Percentiles rank a stretch among this genome's conserved stretches.
These are phyloP conservation scores for Saturnispora silvae DNA, from an alignment of 805 yeast genomes.

Conservation along the genomic window DNA sequence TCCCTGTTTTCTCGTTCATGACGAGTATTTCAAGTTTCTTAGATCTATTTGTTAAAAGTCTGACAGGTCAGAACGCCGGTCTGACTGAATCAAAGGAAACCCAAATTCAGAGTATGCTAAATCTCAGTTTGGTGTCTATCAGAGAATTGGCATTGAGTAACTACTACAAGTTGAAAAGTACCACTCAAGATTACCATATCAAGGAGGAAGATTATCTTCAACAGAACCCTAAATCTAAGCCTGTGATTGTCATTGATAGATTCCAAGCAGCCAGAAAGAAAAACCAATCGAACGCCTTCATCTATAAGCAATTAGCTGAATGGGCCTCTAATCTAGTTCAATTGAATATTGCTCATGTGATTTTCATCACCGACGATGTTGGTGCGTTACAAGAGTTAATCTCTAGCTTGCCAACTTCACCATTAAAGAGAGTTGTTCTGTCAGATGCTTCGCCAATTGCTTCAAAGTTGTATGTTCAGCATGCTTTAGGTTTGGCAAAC, in stretches of 20 bases:
- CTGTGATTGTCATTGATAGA: conserved; percentile 75
- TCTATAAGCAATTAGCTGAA: conserved; percentile 67
- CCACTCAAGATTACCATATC: conserved; percentile 17
- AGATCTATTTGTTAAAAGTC: conserved; percentile 79
- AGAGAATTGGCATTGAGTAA: conserved; percentile 48
- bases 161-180: conserved; percentile 25
- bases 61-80: conserved; percentile 92
- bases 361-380: conserved; percentile 77
- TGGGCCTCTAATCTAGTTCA: conserved; percentile 79
- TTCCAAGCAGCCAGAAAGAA: conserved; percentile 47
- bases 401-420: conserved; percentile 75
- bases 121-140: conserved; percentile 63
- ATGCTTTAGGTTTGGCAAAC: conserved; percentile 33
- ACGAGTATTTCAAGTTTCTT: conserved; percentile 66
- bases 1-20: conserved; percentile 90
- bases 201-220: conserved; percentile 77
- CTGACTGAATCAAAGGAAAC: conserved; percentile 72
- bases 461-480: conserved; percentile 59
- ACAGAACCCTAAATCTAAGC: conserved; percentile 76
- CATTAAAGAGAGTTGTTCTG: conserved; percentile 61
- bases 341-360: conserved; percentile 79
- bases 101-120: conserved; percentile 71
- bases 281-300: conserved; percentile 47
- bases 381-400: conserved; percentile 61
- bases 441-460: conserved; percentile 72